phyloP scores from a whole-genome alignment of 441 rosid genomes.

The Syzygium malaccense region DNA sequence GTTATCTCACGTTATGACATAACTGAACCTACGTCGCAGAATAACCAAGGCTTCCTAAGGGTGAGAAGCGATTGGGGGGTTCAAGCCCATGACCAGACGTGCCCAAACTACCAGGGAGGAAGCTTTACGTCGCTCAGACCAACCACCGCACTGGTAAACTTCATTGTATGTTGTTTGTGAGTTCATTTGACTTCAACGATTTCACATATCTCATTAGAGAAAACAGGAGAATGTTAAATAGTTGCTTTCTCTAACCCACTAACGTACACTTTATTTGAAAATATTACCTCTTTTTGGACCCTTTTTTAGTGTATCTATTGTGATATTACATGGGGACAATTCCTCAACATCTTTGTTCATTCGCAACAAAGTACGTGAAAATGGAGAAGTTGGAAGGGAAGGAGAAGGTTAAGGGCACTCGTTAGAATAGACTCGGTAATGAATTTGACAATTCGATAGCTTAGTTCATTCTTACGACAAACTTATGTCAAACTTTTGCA shows the following conservation, averaged over 20 bases:
- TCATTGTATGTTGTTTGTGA: background rate
- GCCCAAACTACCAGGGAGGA: background rate
- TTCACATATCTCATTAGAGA: background rate
- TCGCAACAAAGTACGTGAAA: background rate
- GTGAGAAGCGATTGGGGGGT: background rate
- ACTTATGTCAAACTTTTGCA: background rate
- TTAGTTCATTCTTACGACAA: background rate
- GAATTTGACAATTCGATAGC: background rate
- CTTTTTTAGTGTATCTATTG: background rate
- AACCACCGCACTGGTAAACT: background rate
- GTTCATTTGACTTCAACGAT: background rate
- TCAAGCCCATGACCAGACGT: background rate
- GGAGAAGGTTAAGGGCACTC: background rate
- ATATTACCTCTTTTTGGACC: background rate
- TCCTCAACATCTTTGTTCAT: background rate
- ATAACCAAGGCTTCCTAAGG: background rate
- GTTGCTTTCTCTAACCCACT: background rate
- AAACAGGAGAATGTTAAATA: background rate
- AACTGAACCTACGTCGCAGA: background rate
- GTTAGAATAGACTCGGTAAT: background rate
- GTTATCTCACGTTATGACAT: background rate
- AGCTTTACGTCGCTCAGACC: background rate
- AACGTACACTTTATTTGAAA: background rate
- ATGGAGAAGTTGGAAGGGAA: background rate
- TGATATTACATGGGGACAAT: background rate